A percentile compares a stretch with the other conserved stretches of the same genome.
phyloP scores from a whole-genome alignment of 495 filamentous ascomycete genomes.

The Astrothelium subdiscretum region DNA sequence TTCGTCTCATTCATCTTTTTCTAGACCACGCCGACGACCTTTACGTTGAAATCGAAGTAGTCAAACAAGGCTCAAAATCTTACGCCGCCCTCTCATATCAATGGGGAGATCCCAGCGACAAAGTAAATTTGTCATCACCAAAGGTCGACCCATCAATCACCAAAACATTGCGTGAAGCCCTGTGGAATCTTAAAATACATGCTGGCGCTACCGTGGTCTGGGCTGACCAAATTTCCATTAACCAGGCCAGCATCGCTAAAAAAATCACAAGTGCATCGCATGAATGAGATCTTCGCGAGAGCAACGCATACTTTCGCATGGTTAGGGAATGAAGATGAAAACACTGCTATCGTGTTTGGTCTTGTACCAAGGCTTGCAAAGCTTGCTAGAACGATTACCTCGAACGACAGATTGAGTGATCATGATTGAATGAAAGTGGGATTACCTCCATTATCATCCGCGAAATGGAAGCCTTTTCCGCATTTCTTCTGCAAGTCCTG shows the following conservation, averaged over 20 bases:
- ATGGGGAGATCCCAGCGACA: background rate
- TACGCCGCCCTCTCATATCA: background rate
- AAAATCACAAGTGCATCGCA: background rate
- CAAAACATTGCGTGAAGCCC: background rate
- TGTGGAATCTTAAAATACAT: background rate
- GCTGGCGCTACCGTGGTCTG: background rate
- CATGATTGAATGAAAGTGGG: background rate
- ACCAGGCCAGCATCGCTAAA: background rate
- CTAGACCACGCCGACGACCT: background rate
- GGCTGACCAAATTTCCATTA: background rate
- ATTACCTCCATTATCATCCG: background rate
- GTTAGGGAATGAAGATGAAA: background rate
- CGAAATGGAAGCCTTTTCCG: background rate
- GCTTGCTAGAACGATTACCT: background rate
- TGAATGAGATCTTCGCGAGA: background rate
- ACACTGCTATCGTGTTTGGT: background rate
- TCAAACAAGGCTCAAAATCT: background rate
- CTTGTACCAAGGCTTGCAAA: background rate
- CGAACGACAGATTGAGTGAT: background rate
- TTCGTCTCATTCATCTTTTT: background rate
- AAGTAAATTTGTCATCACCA: background rate
- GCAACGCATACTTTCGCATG: background rate
- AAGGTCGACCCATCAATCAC: background rate
- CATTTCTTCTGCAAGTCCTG: background rate
- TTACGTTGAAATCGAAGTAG: background rate